Evolutionary conservation across 148 eudicot genomes (phyloP).

Genomic region (Persicaria maculosa): DNA sequence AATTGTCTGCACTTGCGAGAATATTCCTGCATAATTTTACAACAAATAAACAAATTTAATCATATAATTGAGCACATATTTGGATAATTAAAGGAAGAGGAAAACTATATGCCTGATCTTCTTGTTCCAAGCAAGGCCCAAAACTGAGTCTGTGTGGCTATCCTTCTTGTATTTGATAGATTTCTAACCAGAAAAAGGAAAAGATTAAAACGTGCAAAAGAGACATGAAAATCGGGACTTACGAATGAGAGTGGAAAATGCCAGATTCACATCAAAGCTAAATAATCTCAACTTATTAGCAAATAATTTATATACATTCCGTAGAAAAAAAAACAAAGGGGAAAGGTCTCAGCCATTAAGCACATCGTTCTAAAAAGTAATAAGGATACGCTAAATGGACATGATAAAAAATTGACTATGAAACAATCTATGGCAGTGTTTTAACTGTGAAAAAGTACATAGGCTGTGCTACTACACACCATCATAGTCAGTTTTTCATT

Average conservation of each 20-base stretch:
- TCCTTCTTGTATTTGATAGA: conserved; percentile 69
- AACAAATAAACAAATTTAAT: neutral
- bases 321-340: neutral
- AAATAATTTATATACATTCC: neutral
- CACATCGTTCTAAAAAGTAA: neutral
- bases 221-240: too few relatives aligned
- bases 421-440: neutral
- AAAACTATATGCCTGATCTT: conserved; percentile 50
- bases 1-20: conserved; percentile 95
- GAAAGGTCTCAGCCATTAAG: neutral
- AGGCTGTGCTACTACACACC: neutral
- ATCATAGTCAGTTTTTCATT: neutral
- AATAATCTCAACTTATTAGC: neutral
- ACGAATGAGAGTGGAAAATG: neutral
- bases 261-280: conserved; percentile 1
- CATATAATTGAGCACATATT: neutral
- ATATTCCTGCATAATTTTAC: conserved; percentile 47
- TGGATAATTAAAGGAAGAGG: neutral
- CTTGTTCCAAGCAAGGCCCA: conserved; percentile 96
- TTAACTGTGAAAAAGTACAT: neutral
- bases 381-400: neutral
- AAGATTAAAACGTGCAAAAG: neutral
- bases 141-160: conserved; percentile 89
- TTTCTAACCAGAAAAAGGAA: conserved; percentile 31
- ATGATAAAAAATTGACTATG: neutral